phyloP scores from a whole-genome alignment of 192 early-diverging fungal species.

The Bifiguratus adelaidae region DNA sequence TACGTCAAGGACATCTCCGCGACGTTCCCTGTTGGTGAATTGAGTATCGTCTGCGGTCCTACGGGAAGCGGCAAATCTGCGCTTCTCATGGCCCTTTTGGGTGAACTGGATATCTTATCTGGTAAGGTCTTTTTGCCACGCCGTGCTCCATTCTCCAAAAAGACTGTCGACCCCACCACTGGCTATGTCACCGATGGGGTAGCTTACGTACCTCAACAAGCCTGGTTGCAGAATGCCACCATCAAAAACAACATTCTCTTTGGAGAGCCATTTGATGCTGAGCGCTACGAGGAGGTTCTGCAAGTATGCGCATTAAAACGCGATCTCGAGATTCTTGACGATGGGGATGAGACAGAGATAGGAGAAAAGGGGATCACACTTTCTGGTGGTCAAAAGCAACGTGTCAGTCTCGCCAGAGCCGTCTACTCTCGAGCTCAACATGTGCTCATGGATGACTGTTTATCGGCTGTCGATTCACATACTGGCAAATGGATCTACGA shows the following conservation, averaged over 20 bases:
- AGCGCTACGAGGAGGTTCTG: constrained; percentile 41
- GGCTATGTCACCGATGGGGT: constrained; percentile 27
- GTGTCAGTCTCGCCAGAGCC: constrained; percentile 67
- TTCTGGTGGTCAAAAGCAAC: constrained; percentile 69
- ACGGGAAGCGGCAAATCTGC: constrained; percentile 75
- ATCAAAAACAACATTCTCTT: constrained; percentile 67
- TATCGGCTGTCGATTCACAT: constrained; percentile 80
- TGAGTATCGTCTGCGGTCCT: constrained; percentile 60
- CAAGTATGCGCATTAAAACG: constrained; percentile 67
- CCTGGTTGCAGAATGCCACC: constrained; percentile 64
- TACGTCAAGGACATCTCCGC: constrained; percentile 41
- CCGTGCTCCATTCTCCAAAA: constrained; percentile 9
- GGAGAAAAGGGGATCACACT: constrained; percentile 67
- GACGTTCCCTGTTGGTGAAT: constrained; percentile 43
- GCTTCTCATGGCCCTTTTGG: constrained; percentile 59
- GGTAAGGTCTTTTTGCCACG: constrained; percentile 18
- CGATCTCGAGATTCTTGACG: constrained; percentile 63
- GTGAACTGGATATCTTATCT: constrained; percentile 51
- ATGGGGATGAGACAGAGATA: constrained; percentile 78
- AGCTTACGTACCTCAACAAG: constrained; percentile 63
- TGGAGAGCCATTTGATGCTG: constrained; percentile 48
- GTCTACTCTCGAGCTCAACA: constrained; percentile 46
- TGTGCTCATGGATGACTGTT: constrained; percentile 63
- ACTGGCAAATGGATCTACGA: constrained; percentile 78
- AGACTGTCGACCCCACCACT: constrained; percentile 2